Conservation (phyloP, 768 basidiomycete species). For the Phylloporus sp. region DNA sequence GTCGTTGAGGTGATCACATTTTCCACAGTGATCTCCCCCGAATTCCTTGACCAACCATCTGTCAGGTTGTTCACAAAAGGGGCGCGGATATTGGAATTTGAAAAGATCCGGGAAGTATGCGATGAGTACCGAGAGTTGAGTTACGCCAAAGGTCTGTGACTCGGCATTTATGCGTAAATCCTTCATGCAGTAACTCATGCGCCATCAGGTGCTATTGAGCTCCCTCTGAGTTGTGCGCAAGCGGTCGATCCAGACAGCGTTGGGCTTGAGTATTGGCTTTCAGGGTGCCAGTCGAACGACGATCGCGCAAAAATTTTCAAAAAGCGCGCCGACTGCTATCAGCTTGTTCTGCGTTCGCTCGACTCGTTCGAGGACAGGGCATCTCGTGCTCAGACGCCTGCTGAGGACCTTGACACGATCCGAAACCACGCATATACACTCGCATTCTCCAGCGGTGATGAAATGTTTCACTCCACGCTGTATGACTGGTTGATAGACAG, state of each 20-base stretch:
- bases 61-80: conserved; percentile 83
- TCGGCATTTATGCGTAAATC: background rate
- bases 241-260: conserved; percentile 70
- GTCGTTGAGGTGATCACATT: conserved; percentile 65
- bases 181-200: background rate
- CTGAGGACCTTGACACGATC: conserved; percentile 63
- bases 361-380: conserved; percentile 70
- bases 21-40: background rate
- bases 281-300: conserved; percentile 56
- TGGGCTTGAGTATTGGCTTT: conserved; percentile 73
- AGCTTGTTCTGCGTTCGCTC: conserved; percentile 77
- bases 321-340: conserved; percentile 69
- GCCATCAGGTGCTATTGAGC: conserved; percentile 67
- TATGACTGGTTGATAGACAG: conserved; percentile 91
- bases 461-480: conserved; percentile 88
- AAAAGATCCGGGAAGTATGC: conserved; percentile 79
- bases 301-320: conserved; percentile 54
- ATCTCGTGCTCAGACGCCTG: conserved; percentile 27
- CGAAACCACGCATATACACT: conserved; percentile 81
- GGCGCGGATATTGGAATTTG: conserved; percentile 75
- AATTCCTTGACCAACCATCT: conserved; percentile 4
- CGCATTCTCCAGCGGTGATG: conserved; percentile 79
- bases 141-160: conserved; percentile 71
- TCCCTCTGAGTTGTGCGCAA: conserved; percentile 80
- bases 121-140: conserved; percentile 84